Conservation (phyloP, 345 rosid genomes). For the Eucalyptus melliodora region DNA sequence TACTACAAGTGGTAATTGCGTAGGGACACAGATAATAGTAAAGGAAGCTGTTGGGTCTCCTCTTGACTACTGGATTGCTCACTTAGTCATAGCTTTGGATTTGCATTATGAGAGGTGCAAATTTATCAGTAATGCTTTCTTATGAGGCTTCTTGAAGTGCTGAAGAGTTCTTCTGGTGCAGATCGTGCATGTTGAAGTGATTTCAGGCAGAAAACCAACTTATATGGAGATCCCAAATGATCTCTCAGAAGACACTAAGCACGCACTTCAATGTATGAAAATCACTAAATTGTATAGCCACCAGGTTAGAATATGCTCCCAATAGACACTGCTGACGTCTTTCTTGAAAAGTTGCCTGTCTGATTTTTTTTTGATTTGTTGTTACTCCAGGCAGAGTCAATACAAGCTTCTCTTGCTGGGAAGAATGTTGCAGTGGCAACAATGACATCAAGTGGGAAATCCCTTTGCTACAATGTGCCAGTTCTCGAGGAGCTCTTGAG, state of each 20-base stretch:
- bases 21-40: neutral
- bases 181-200: constrained; percentile 76
- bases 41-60: neutral
- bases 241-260: constrained; percentile 54
- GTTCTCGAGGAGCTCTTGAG: constrained; percentile 70
- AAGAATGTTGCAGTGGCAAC: constrained; percentile 86
- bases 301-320: constrained; percentile 52
- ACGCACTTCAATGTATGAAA: constrained; percentile 56
- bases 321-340: constrained; percentile 6
- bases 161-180: constrained; percentile 16
- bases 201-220: constrained; percentile 44
- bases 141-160: neutral
- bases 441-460: constrained; percentile 96
- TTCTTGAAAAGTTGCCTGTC: neutral
- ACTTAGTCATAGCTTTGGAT: neutral
- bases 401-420: constrained; percentile 58
- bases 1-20: neutral
- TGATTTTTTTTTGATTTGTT: neutral
- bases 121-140: neutral
- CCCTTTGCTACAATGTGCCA: constrained; percentile 93
- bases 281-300: constrained; percentile 68
- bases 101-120: neutral
- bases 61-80: neutral
- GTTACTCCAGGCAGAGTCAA: constrained; percentile 64
- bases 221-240: constrained; percentile 36